Evolutionary conservation across 2,329 filamentous ascomycete species (phyloP).

Genomic region (Aspergillus latus): DNA sequence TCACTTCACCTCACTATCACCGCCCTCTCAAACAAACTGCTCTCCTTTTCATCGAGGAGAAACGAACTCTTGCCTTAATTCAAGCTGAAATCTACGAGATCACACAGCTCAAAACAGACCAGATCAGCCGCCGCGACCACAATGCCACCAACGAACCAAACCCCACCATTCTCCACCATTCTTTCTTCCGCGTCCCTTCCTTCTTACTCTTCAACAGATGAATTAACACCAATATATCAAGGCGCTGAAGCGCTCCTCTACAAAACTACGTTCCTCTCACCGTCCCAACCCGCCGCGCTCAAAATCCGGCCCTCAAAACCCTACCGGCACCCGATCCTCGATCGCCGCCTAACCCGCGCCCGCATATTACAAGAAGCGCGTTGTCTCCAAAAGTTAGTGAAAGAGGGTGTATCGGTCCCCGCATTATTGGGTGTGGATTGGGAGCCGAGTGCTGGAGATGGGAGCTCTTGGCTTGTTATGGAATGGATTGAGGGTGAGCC

Average conservation of each 20-base stretch:
- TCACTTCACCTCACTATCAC: no score
- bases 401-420: slow-evolving; percentile 79
- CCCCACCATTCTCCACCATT: no score
- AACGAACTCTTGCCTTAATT: no score
- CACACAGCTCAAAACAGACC: no score
- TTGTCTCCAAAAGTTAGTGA: slow-evolving; percentile 73
- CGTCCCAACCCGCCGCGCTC: slow-evolving; percentile 69
- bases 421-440: slow-evolving; percentile 70
- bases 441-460: slow-evolving; percentile 57
- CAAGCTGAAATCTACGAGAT: no score
- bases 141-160: no score
- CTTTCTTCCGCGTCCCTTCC: slow-evolving; percentile 49
- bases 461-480: slow-evolving; percentile 68
- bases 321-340: slow-evolving; percentile 87
- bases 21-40: no score
- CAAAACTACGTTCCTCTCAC: slow-evolving; percentile 74
- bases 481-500: slow-evolving; percentile 80
- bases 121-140: no score
- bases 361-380: slow-evolving; percentile 87
- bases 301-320: slow-evolving; percentile 90
- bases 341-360: slow-evolving; percentile 80
- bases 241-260: slow-evolving; percentile 95
- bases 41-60: no score
- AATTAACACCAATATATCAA: slow-evolving; percentile 76
- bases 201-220: slow-evolving; percentile 53